Conservation (phyloP, 2,329 filamentous ascomycete genomes). For the Lasiodiplodia sp. region DNA sequence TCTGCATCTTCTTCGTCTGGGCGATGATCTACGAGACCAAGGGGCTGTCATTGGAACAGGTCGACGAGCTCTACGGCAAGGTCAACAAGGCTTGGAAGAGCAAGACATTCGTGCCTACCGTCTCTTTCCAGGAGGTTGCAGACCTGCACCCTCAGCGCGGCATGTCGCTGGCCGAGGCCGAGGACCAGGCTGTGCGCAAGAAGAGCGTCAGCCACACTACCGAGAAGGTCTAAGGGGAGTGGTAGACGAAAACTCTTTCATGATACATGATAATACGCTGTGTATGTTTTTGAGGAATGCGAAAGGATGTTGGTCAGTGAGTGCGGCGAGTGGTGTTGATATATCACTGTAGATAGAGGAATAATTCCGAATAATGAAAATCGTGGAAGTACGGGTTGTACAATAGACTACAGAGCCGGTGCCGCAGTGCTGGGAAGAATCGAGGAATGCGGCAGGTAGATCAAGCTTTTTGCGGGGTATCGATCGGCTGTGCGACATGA, state of each 20-base stretch:
- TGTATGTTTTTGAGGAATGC: not conserved
- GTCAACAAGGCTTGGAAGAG: constrained; percentile 76
- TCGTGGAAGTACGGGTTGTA: not conserved
- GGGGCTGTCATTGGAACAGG: constrained; percentile 78
- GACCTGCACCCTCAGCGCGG: constrained; percentile 38
- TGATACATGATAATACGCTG: not conserved
- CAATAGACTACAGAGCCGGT: not conserved
- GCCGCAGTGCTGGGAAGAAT: not conserved
- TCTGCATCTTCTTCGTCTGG: constrained; percentile 71
- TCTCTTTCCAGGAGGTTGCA: constrained; percentile 48
- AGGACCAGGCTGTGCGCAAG: constrained; percentile 43
- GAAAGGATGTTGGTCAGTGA: not conserved
- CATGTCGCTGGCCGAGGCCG: constrained; percentile 43
- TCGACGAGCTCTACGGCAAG: constrained; percentile 80
- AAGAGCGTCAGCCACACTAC: constrained; percentile 40
- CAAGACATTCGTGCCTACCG: constrained; percentile 66
- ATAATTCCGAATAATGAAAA: too few species aligned
- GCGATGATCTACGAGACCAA: constrained; percentile 79
- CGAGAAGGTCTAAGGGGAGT: not conserved
- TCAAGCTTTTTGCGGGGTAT: constrained; percentile 21
- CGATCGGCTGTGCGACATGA: constrained; percentile 20
- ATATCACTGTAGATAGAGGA: too few species aligned
- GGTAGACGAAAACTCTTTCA: not conserved
- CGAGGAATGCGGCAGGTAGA: constrained; percentile 1
- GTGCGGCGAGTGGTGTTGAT: too few species aligned